phyloP scores from a whole-genome alignment of 2,329 filamentous ascomycete genomes.

The Trichoderma citrinoviride region DNA sequence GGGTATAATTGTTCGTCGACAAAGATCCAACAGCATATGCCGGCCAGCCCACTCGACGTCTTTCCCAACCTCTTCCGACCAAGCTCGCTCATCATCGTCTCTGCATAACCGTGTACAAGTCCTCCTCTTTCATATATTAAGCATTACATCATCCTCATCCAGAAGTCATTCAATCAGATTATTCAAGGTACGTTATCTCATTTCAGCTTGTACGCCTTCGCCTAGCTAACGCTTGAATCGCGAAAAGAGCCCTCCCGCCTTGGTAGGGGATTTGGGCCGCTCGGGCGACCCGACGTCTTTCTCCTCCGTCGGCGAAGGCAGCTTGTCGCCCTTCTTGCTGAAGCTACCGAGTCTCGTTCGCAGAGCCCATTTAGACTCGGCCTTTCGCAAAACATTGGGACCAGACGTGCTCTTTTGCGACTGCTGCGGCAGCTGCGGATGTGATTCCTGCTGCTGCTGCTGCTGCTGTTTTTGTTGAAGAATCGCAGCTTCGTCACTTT shows the following conservation, averaged over 20 bases:
- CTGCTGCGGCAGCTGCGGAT: neutral
- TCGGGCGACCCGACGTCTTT: slow-evolving; percentile 23
- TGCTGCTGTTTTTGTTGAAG: slow-evolving; percentile 15
- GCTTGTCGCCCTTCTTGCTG: slow-evolving; percentile 31
- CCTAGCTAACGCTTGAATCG: slow-evolving; percentile 43
- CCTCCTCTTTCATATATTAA: neutral
- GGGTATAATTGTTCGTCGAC: slow-evolving; percentile 14
- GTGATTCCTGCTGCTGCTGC: neutral
- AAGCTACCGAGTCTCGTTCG: slow-evolving; percentile 41
- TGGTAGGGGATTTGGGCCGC: slow-evolving; percentile 35
- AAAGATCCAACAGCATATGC: neutral
- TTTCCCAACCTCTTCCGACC: neutral
- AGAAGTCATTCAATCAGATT: slow-evolving; percentile 2
- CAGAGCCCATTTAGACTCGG: slow-evolving; percentile 51
- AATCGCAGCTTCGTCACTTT: slow-evolving; percentile 48
- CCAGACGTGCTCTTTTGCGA: slow-evolving; percentile 10
- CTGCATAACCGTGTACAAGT: neutral
- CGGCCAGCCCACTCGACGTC: neutral
- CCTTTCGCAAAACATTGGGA: slow-evolving; percentile 40
- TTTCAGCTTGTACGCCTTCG: neutral
- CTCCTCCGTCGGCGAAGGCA: slow-evolving; percentile 20
- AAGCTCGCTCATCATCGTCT: neutral
- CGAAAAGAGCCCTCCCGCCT: slow-evolving; percentile 40
- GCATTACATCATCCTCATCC: slow-evolving; percentile 14
- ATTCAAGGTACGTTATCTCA: slow-evolving; percentile 6